phyloP scores from a whole-genome alignment of 805 yeast species.

The Saccharomyces paradoxus region DNA sequence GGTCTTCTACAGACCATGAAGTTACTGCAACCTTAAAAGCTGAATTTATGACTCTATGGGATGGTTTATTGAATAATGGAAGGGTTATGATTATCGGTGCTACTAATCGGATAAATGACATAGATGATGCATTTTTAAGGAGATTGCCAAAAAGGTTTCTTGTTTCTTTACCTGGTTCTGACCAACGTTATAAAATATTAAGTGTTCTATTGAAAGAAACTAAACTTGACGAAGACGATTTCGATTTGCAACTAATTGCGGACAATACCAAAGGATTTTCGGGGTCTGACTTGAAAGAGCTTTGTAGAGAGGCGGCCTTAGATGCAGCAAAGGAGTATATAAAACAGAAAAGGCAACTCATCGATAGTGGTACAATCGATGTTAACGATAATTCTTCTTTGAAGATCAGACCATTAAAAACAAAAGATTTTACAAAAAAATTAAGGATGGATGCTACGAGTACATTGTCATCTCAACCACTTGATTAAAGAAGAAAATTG shows the following conservation, averaged over 20 bases:
- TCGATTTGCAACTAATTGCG: conserved; percentile 56
- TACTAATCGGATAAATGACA: conserved; percentile 85
- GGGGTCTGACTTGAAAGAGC: conserved; percentile 86
- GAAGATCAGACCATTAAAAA: conserved; percentile 52
- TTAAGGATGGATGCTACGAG: conserved; percentile 17
- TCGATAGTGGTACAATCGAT: conserved; percentile 8
- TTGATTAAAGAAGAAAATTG: conserved; percentile 12
- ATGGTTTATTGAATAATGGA: conserved; percentile 73
- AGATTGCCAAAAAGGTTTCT: conserved; percentile 88
- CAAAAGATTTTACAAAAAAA: conserved; percentile 52
- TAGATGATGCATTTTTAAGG: conserved; percentile 85
- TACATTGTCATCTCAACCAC: conserved; percentile 16
- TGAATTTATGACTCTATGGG: conserved; percentile 97
- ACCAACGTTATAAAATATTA: conserved; percentile 64
- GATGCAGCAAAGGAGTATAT: conserved; percentile 82
- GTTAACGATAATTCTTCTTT: conserved; percentile 28
- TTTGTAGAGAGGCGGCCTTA: conserved; percentile 90
- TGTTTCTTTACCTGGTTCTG: conserved; percentile 58
- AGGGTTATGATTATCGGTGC: conserved; percentile 87
- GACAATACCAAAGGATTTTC: conserved; percentile 63
- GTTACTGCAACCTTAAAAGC: conserved; percentile 92
- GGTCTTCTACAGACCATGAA: conserved; percentile 82
- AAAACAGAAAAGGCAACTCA: conserved; percentile 43
- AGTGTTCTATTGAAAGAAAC: conserved; percentile 61
- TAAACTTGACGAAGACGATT: conserved; percentile 43